A percentile compares a stretch with the other conserved stretches of the same genome.
phyloP scores from a whole-genome alignment of 352 stramenopile genomes.

The Phytophthora podocarpi region DNA sequence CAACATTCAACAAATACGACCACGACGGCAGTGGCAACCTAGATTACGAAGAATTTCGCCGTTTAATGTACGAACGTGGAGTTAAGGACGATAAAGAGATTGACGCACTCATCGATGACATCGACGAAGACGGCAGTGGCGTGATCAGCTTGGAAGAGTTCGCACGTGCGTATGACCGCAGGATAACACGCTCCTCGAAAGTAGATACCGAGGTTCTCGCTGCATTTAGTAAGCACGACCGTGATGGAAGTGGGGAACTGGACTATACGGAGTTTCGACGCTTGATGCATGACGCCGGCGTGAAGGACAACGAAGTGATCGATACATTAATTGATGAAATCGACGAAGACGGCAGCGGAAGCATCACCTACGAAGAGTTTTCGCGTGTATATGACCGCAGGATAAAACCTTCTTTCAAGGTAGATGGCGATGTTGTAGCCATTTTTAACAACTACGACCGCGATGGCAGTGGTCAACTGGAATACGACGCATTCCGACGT shows the following conservation, averaged over 20 bases:
- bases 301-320: conserved; percentile 50
- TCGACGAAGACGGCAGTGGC: conserved; percentile 46
- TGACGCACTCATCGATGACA: conserved; percentile 44
- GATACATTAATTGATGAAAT: conserved; percentile 48
- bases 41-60: conserved; percentile 55
- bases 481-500: conserved; percentile 52
- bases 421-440: conserved; percentile 32
- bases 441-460: conserved; percentile 43
- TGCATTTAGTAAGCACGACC: conserved; percentile 51
- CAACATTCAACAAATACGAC: conserved; percentile 49
- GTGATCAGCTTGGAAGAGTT: conserved; percentile 56
- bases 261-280: conserved; percentile 57
- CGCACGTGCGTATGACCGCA: conserved; percentile 31
- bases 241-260: conserved; percentile 51
- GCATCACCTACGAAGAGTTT: conserved; percentile 56
- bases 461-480: conserved; percentile 49
- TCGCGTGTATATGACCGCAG: conserved; percentile 33
- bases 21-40: conserved; percentile 49
- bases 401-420: conserved; percentile 23
- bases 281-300: conserved; percentile 59
- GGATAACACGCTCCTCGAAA: conserved; percentile 20
- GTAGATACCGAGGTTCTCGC: conserved; percentile 27
- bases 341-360: conserved; percentile 44
- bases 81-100: conserved; percentile 50
- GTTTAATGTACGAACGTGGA: conserved; percentile 59